phyloP scores from a whole-genome alignment of 305 asterid species.

The Fraxinus sp. region DNA sequence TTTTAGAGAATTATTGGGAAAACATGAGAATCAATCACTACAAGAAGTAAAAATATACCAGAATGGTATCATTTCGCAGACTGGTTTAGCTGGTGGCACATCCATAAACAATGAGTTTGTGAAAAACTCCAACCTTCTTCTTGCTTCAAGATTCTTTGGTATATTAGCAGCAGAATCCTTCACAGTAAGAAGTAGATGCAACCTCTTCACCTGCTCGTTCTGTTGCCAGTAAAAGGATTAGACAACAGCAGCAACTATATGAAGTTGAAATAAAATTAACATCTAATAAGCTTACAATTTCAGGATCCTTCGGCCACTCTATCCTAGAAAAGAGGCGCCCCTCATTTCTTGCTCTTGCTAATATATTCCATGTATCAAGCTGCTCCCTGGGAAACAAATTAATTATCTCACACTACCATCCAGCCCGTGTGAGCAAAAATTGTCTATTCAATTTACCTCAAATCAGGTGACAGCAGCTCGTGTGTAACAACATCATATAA shows the following conservation, averaged over 20 bases:
- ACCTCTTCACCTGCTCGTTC: constrained; percentile 97
- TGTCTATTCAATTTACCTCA: constrained; percentile 57
- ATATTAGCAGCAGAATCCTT: constrained; percentile 94
- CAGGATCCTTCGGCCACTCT: constrained; percentile 92
- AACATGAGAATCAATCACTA: constrained; percentile 16
- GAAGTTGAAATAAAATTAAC: constrained; percentile 5
- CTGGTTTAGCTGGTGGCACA: constrained; percentile 91
- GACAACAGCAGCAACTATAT: neutral
- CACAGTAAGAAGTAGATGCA: constrained; percentile 92
- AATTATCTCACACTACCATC: neutral
- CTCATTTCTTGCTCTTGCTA: constrained; percentile 89
- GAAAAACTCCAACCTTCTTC: constrained; percentile 89
- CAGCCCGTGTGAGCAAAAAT: constrained; percentile 3
- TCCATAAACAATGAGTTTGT: constrained; percentile 92
- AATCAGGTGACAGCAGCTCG: constrained; percentile 75
- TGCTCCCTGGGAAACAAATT: constrained; percentile 62
- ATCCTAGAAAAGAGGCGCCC: constrained; percentile 92
- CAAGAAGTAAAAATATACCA: constrained; percentile 48
- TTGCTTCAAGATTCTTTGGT: constrained; percentile 97
- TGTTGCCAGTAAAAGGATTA: constrained; percentile 34
- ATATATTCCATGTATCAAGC: constrained; percentile 91
- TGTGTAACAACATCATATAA: constrained; percentile 92
- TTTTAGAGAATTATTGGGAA: constrained; percentile 25
- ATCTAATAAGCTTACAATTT: constrained; percentile 55
- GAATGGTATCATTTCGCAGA: constrained; percentile 89